These are phyloP conservation scores for Elsinoe perseae DNA, from an alignment of 2,329 filamentous ascomycete genomes.

Conservation along the genomic window DNA sequence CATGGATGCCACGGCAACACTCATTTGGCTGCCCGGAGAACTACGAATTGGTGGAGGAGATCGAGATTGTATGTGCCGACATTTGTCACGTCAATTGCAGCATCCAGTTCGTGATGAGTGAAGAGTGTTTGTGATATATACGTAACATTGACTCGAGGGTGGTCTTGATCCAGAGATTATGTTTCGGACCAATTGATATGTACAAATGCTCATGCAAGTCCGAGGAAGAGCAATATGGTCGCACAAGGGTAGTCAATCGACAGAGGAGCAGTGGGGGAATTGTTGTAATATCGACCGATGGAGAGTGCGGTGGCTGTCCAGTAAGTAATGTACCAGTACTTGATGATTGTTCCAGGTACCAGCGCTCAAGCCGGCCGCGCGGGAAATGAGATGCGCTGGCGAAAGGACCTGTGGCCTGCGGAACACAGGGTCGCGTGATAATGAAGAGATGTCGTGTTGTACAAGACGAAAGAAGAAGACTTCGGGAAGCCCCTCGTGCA, in stretches of 20 bases:
- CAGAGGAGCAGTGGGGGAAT: background rate
- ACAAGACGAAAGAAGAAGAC: background rate
- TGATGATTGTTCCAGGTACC: background rate
- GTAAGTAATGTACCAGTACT: no score
- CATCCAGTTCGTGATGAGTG: background rate
- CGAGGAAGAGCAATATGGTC: background rate
- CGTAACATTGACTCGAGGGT: constrained; percentile 12
- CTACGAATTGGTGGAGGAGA: background rate
- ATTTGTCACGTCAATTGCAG: background rate
- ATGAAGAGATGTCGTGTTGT: background rate
- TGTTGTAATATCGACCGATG: background rate
- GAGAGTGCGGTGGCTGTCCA: constrained; percentile 1
- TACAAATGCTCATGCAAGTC: background rate
- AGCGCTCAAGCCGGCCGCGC: background rate
- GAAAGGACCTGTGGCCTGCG: background rate
- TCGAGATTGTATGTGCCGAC: background rate
- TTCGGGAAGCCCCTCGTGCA: background rate
- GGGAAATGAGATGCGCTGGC: constrained; percentile 12
- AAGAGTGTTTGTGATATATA: background rate
- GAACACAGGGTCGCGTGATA: constrained; percentile 10
- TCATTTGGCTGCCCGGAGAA: constrained; percentile 11
- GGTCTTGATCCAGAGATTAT: background rate
- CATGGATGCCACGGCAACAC: constrained; percentile 11
- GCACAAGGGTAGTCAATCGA: constrained; percentile 1
- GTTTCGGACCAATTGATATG: background rate